Conservation (phyloP, 2,329 filamentous ascomycete genomes). For the Neofusicoccum kwambonambiense region DNA sequence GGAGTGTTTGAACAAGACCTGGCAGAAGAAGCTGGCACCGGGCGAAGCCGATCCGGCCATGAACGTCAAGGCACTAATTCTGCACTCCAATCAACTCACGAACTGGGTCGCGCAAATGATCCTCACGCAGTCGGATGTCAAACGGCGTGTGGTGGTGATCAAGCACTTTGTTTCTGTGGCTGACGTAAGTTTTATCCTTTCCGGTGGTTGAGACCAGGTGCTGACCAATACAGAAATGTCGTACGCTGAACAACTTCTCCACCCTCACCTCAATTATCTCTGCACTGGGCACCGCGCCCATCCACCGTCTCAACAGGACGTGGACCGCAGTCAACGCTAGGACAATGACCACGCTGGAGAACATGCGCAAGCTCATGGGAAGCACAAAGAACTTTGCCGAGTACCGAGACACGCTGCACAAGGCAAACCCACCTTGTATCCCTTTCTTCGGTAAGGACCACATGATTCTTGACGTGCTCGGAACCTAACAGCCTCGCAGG, state of each 20-base stretch:
- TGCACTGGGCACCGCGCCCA: slow-evolving; percentile 88
- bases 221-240: slow-evolving; percentile 73
- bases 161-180: slow-evolving; percentile 97
- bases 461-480: neutral
- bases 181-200: slow-evolving; percentile 64
- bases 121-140: slow-evolving; percentile 87
- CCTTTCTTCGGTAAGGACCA: slow-evolving; percentile 80
- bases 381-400: slow-evolving; percentile 98
- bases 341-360: slow-evolving; percentile 76
- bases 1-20: slow-evolving; percentile 97
- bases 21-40: slow-evolving; percentile 90
- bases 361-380: slow-evolving; percentile 91
- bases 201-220: neutral
- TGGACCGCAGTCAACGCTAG: slow-evolving; percentile 92
- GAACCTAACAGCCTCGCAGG: slow-evolving; percentile 51
- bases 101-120: slow-evolving; percentile 99
- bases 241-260: slow-evolving; percentile 90
- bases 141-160: slow-evolving; percentile 94
- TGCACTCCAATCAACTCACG: slow-evolving; percentile 97
- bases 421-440: slow-evolving; percentile 93
- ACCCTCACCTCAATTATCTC: slow-evolving; percentile 97
- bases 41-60: slow-evolving; percentile 81
- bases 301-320: slow-evolving; percentile 87
- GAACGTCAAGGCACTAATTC: slow-evolving; percentile 93
- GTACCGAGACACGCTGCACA: slow-evolving; percentile 89